phyloP scores from a whole-genome alignment of 2,329 filamentous ascomycete genomes.

The Trichocomaceae sp. region DNA sequence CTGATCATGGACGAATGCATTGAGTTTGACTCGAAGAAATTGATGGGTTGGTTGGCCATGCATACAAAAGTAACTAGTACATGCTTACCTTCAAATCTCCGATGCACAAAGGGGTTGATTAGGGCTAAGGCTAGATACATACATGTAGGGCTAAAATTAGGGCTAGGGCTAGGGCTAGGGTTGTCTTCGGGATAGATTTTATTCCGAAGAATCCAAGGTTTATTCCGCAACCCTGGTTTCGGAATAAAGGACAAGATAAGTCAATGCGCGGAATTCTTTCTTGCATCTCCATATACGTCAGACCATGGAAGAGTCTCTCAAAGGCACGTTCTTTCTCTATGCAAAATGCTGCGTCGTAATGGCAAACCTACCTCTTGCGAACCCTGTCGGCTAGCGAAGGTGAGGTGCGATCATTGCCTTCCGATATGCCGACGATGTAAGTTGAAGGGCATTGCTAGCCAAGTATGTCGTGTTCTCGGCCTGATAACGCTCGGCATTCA shows the following conservation, averaged over 20 bases:
- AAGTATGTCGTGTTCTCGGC: neutral
- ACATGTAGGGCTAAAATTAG: no score
- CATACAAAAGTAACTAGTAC: no score
- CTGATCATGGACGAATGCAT: no score
- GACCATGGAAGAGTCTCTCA: neutral
- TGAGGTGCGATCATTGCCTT: conserved; percentile 30
- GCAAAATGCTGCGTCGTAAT: conserved; percentile 26
- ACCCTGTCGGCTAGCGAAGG: conserved; percentile 32
- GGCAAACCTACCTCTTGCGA: conserved; percentile 34
- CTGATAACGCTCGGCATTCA: neutral
- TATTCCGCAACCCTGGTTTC: neutral
- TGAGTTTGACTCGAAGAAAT: no score
- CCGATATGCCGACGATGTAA: conserved; percentile 21
- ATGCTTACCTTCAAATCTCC: no score
- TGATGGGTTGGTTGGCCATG: no score
- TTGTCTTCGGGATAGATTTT: neutral
- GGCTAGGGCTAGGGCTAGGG: neutral
- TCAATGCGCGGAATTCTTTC: neutral
- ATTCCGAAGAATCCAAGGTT: conserved; percentile 1
- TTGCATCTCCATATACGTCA: neutral
- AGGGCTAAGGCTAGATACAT: no score
- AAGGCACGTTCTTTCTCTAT: neutral
- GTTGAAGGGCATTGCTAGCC: neutral
- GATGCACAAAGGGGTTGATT: no score
- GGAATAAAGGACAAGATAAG: neutral